Evolutionary conservation across 1,284 basidiomycete species (phyloP).

Genomic region (Ceratobasidium sp.): DNA sequence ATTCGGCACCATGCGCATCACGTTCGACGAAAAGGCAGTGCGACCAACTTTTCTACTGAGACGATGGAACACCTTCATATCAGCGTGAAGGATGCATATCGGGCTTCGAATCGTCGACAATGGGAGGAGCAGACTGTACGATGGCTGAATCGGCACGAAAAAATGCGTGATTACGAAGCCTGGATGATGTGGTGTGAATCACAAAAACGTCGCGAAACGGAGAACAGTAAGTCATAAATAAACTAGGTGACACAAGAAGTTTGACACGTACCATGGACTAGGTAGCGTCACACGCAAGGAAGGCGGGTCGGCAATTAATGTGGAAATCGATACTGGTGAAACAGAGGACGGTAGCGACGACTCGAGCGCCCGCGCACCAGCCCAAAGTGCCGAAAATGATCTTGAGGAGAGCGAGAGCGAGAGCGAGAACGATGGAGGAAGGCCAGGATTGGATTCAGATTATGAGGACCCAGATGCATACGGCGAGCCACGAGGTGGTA

Average conservation of each 20-base stretch:
- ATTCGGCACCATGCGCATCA: slow-evolving; percentile 5
- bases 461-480: slow-evolving; percentile 8
- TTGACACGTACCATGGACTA: not conserved
- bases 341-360: not conserved
- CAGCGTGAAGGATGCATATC: slow-evolving; percentile 17
- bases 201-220: not conserved
- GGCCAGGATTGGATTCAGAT: slow-evolving; percentile 6
- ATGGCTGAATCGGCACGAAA: slow-evolving; percentile 25
- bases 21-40: slow-evolving; percentile 3
- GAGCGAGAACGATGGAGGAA: not conserved
- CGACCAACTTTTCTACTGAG: slow-evolving; percentile 31
- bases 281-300: not conserved
- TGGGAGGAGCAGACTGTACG: slow-evolving; percentile 3
- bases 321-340: not conserved
- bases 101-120: not conserved
- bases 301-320: no score
- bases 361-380: not conserved
- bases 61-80: slow-evolving; percentile 39
- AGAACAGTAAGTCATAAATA: not conserved
- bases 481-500: not conserved
- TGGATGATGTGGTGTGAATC: slow-evolving; percentile 9
- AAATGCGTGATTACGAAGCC: not conserved
- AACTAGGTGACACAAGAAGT: not conserved
- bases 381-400: not conserved
- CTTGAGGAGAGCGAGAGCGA: not conserved